phyloP scores from a whole-genome alignment of 2,329 filamentous ascomycete species.

The Epicoccum sorghinum region DNA sequence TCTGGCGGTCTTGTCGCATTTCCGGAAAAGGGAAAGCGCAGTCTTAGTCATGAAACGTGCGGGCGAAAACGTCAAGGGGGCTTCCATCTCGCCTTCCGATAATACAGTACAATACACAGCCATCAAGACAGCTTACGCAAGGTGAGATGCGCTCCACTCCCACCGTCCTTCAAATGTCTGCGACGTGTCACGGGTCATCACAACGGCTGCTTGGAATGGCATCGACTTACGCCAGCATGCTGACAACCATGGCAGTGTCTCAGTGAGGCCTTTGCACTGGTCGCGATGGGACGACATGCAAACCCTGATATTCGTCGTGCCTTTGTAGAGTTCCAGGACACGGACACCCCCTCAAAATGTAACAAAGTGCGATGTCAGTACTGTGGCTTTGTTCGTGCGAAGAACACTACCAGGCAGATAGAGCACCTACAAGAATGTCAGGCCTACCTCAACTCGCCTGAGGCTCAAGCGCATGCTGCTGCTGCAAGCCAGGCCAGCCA shows the following conservation, averaged over 20 bases:
- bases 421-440: constrained; percentile 57
- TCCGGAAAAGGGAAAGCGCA: too few species aligned
- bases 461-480: constrained; percentile 48
- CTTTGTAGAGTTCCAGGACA: constrained; percentile 48
- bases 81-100: background rate
- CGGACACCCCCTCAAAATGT: constrained; percentile 53
- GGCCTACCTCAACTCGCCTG: constrained; percentile 52
- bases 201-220: background rate
- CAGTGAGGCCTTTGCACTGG: background rate
- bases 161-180: background rate
- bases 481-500: constrained; percentile 24
- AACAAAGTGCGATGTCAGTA: constrained; percentile 57
- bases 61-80: background rate
- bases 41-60: constrained; percentile 8
- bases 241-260: constrained; percentile 21
- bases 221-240: constrained; percentile 6
- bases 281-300: constrained; percentile 43
- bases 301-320: constrained; percentile 52
- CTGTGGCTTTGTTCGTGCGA: constrained; percentile 57
- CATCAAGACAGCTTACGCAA: constrained; percentile 14
- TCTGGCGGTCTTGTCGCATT: too few species aligned
- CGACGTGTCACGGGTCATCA: background rate
- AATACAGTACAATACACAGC: constrained; percentile 18
- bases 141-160: constrained; percentile 9
- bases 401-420: constrained; percentile 59